phyloP scores from a whole-genome alignment of 208 protist genomes.

The Angomonas deanei region DNA sequence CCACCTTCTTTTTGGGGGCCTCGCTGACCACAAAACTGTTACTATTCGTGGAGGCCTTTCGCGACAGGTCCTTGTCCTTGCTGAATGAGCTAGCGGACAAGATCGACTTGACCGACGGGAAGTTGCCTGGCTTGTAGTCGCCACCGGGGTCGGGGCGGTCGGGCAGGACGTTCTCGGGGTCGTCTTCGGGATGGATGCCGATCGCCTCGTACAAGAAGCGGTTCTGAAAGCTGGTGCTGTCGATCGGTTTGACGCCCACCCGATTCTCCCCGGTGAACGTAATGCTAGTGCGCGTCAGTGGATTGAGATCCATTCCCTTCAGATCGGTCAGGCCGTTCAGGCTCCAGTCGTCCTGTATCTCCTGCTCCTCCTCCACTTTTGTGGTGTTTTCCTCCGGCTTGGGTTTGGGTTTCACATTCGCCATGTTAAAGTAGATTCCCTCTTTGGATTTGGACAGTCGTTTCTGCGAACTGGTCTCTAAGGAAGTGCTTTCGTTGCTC shows the following conservation, averaged over 20 bases:
- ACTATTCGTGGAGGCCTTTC: neutral
- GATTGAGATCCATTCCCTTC: too few species aligned
- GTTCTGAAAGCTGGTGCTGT: neutral
- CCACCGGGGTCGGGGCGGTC: neutral
- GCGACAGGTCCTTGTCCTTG: neutral
- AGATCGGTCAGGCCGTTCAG: neutral
- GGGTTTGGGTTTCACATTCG: neutral
- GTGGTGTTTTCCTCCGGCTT: neutral
- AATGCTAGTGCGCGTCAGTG: neutral
- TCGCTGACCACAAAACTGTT: neutral
- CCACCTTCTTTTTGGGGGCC: neutral
- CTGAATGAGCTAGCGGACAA: neutral
- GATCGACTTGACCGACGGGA: neutral
- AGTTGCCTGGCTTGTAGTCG: neutral
- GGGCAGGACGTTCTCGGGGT: neutral
- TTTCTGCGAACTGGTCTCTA: neutral
- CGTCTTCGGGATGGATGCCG: neutral
- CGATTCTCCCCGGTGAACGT: neutral
- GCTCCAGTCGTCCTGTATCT: neutral
- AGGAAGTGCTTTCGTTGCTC: neutral
- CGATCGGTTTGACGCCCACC: neutral
- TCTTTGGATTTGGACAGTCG: slow-evolving; percentile 1
- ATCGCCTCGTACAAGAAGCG: neutral
- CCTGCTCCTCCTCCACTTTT: too few species aligned
- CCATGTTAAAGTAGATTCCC: neutral